A percentile compares a stretch with the other conserved stretches of the same genome.
Evolutionary conservation across 192 early-diverging fungal species (phyloP).

Genomic region (Coemansia sp.): DNA sequence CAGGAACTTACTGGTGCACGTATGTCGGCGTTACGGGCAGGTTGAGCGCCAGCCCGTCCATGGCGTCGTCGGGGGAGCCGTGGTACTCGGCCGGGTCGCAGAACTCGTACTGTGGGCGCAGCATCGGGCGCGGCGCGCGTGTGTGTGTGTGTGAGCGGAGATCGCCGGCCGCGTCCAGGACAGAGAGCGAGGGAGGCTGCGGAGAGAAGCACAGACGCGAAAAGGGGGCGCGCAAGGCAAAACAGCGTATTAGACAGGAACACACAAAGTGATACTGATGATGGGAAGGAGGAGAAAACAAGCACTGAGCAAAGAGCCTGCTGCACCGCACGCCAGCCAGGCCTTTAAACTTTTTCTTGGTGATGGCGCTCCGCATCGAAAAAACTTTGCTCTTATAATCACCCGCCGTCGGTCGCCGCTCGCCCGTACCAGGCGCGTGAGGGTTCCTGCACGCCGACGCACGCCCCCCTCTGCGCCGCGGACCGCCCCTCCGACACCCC

Average conservation of each 20-base stretch:
- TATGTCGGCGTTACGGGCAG: slow-evolving; percentile 39
- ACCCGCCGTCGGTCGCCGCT: not conserved
- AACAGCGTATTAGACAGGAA: too few species aligned
- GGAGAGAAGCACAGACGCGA: not conserved
- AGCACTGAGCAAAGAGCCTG: not conserved
- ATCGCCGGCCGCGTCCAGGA: not conserved
- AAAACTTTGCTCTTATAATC: not conserved
- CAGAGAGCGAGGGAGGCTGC: not conserved
- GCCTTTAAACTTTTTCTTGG: slow-evolving; percentile 23
- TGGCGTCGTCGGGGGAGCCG: slow-evolving; percentile 23
- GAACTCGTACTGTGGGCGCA: slow-evolving; percentile 46
- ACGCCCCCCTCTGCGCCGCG: not conserved
- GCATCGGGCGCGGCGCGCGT: slow-evolving; percentile 11
- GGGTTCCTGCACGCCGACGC: too few species aligned
- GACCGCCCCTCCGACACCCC: too few species aligned
- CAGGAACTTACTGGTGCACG: slow-evolving; percentile 37
- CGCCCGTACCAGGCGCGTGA: too few species aligned
- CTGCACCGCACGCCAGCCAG: not conserved
- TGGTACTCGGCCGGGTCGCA: slow-evolving; percentile 43
- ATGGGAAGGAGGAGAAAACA: not conserved
- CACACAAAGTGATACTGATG: too few species aligned
- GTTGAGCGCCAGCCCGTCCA: slow-evolving; percentile 29
- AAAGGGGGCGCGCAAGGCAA: slow-evolving; percentile 2
- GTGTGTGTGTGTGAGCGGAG: not conserved
- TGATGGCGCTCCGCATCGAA: not conserved